These are phyloP conservation scores for Cystobasidium onofrii DNA, from an alignment of 768 basidiomycete species.

Conservation along the genomic window DNA sequence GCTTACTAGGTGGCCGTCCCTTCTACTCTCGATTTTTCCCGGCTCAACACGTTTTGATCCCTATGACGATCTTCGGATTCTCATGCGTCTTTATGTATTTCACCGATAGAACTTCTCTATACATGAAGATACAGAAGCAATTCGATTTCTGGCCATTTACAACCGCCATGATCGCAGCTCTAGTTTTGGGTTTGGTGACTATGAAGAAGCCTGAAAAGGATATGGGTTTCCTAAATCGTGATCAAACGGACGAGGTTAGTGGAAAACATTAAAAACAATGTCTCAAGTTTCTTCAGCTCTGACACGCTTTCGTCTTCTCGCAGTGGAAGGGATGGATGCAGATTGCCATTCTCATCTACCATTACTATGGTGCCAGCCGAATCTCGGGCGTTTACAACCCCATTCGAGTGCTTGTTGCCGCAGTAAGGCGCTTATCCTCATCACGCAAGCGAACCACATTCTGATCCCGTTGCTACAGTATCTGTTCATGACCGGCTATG, in stretches of 20 bases:
- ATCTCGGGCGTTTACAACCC: conserved; percentile 86
- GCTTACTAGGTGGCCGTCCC: background rate
- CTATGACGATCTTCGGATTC: conserved; percentile 58
- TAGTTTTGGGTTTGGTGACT: conserved; percentile 58
- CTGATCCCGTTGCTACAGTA: conserved; percentile 26
- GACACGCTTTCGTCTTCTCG: background rate
- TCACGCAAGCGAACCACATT: background rate
- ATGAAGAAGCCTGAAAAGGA: conserved; percentile 65
- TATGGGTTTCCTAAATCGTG: conserved; percentile 76
- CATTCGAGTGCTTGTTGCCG: conserved; percentile 74
- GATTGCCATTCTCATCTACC: conserved; percentile 81
- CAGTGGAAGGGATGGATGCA: conserved; percentile 98
- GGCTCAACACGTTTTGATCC: conserved; percentile 47
- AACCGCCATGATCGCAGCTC: conserved; percentile 52
- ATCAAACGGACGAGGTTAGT: conserved; percentile 70
- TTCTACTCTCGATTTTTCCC: conserved; percentile 38
- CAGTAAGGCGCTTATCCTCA: conserved; percentile 47
- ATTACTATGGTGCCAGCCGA: conserved; percentile 81
- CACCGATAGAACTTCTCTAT: conserved; percentile 74
- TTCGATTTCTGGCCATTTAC: conserved; percentile 62
- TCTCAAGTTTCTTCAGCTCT: background rate
- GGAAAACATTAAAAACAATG: no score
- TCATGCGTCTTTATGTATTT: conserved; percentile 60
- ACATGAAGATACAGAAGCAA: conserved; percentile 82
- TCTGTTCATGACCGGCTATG: conserved; percentile 86